These are phyloP conservation scores for Begonia masoniana DNA, from an alignment of 306 rosid genomes.

Conservation along the genomic window DNA sequence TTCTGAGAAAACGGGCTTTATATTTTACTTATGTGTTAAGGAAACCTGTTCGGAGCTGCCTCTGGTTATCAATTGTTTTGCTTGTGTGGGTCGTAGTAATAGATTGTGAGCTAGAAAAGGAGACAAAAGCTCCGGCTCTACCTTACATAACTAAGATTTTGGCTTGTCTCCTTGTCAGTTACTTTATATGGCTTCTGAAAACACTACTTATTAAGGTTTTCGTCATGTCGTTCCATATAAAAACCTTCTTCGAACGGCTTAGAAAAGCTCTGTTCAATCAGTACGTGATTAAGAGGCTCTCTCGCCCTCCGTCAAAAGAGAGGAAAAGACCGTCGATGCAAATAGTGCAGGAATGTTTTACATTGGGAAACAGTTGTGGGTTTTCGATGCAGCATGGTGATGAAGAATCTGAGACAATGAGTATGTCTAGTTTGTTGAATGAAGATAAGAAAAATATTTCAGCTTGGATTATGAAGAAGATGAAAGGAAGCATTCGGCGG, in stretches of 20 bases:
- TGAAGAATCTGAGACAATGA: no score
- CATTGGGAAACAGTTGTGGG: constrained; percentile 10
- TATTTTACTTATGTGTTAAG: constrained; percentile 30
- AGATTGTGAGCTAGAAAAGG: constrained; percentile 14
- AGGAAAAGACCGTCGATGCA: not conserved
- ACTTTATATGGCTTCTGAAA: constrained; percentile 21
- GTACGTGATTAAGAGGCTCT: constrained; percentile 22
- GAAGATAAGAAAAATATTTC: constrained; percentile 26
- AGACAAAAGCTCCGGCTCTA: constrained; percentile 13
- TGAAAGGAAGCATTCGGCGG: constrained; percentile 15
- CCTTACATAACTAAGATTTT: constrained; percentile 22
- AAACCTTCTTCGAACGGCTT: constrained; percentile 19
- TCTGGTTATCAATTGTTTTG: constrained; percentile 28
- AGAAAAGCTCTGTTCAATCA: constrained; percentile 29
- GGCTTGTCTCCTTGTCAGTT: constrained; percentile 17
- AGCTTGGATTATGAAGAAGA: constrained; percentile 31
- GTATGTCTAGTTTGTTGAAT: constrained; percentile 19
- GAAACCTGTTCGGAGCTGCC: constrained; percentile 25
- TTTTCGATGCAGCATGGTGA: constrained; percentile 5
- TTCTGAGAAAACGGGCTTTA: constrained; percentile 21
- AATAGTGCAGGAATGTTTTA: constrained; percentile 10
- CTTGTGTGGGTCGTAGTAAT: constrained; percentile 24
- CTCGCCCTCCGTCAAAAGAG: constrained; percentile 14
- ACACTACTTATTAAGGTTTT: constrained; percentile 27
- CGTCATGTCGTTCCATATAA: constrained; percentile 29